Conservation (phyloP, 140 eudicot genomes). For the Bidens hawaiensis region DNA sequence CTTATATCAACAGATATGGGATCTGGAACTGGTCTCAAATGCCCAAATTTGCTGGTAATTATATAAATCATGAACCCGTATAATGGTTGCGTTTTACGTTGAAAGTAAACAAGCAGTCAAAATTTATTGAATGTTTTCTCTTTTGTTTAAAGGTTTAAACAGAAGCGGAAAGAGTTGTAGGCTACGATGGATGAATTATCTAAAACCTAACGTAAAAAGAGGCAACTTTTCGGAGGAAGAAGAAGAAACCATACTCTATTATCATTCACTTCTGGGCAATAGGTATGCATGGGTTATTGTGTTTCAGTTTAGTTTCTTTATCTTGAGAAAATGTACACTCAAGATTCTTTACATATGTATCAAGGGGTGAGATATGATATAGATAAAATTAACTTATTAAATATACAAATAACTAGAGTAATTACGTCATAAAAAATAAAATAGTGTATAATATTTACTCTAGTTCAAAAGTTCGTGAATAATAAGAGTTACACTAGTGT, state of each 20-base stretch:
- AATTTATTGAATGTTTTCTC: background rate
- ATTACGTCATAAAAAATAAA: no score
- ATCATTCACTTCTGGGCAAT: conserved; percentile 21
- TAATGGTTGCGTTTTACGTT: background rate
- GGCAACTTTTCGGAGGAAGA: conserved; percentile 66
- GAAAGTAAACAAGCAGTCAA: background rate
- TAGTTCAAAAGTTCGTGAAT: no score
- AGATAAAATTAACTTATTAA: no score
- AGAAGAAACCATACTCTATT: conserved; percentile 56
- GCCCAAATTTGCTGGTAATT: conserved; percentile 31
- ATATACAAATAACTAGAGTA: no score
- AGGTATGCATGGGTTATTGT: conserved; percentile 9
- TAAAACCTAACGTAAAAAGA: conserved; percentile 67
- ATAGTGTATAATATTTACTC: no score
- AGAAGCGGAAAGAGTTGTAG: no score
- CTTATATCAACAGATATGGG: conserved; percentile 19
- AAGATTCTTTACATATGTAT: no score
- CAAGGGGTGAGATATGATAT: no score
- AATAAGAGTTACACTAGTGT: no score
- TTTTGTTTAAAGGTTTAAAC: conserved; percentile 9
- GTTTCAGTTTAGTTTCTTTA: background rate
- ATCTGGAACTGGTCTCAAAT: conserved; percentile 39
- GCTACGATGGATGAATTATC: no score
- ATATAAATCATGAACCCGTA: background rate
- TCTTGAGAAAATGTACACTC: background rate